Percentiles rank a stretch among this genome's conserved stretches.
These are phyloP conservation scores for Tulasnella sp. DNA, from an alignment of 768 basidiomycete genomes.

Conservation along the genomic window DNA sequence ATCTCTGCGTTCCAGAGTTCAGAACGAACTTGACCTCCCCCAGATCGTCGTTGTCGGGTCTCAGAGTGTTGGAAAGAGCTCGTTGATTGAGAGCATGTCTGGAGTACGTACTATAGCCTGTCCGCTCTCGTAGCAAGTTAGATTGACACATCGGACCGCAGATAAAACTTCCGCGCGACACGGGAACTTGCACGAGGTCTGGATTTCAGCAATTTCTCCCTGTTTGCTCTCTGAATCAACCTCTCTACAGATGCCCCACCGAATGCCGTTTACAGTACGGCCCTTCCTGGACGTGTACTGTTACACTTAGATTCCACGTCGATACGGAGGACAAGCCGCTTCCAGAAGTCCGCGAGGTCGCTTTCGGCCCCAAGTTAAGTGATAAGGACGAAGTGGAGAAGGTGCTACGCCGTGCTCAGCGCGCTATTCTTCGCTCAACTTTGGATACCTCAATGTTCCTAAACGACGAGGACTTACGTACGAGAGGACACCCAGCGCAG, in stretches of 20 bases:
- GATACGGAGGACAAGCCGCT: slow-evolving; percentile 19
- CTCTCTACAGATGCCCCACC: slow-evolving; percentile 28
- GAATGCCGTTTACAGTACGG: slow-evolving; percentile 27
- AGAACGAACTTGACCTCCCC: slow-evolving; percentile 53
- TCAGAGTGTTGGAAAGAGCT: slow-evolving; percentile 68
- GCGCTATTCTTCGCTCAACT: slow-evolving; percentile 19
- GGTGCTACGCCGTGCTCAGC: slow-evolving; percentile 20
- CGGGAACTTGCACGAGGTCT: slow-evolving; percentile 68
- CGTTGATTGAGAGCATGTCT: slow-evolving; percentile 65
- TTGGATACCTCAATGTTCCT: slow-evolving; percentile 12
- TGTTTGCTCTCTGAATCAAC: not conserved
- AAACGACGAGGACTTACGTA: slow-evolving; percentile 8
- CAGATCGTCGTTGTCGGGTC: slow-evolving; percentile 62
- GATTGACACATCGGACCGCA: slow-evolving; percentile 21
- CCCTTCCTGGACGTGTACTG: slow-evolving; percentile 26
- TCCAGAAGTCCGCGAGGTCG: slow-evolving; percentile 17
- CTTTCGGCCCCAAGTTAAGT: slow-evolving; percentile 14
- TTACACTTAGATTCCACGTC: slow-evolving; percentile 27
- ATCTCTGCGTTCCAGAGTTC: not conserved
- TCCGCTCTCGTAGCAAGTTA: not conserved
- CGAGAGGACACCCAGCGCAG: slow-evolving; percentile 1
- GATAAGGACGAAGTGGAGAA: slow-evolving; percentile 18
- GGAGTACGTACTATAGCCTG: slow-evolving; percentile 6
- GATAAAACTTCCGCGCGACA: slow-evolving; percentile 53
- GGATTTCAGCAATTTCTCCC: slow-evolving; percentile 1